Base-by-base conservation (phyloP, 495 filamentous ascomycete species). In the Penicillium roqueforti region DNA sequence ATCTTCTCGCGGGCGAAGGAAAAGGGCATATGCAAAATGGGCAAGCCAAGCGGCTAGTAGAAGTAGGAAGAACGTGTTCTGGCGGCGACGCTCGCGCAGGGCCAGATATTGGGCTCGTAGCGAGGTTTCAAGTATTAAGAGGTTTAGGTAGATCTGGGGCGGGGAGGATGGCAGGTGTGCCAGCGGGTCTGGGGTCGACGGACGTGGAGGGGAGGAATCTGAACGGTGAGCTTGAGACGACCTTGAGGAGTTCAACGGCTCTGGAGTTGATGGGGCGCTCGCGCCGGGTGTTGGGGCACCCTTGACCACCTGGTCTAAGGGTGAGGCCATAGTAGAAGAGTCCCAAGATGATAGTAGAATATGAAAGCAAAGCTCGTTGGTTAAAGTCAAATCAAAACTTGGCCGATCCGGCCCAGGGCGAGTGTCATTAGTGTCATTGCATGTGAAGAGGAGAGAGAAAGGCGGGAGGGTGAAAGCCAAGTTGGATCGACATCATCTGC, bases 141-240 rank as follows among this genome's bases (percentile, higher is more conserved):
- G 87, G 68, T 99, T 99, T 60, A 97, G 82, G 75, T 97, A 99
- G 62, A 97, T 96, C 74, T 97, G 95, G n/a, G 89, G 89, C 66
- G 88, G 92, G 26, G 92, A 90, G 55, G 87, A 92, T 10, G 93
- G 92, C 26, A 95, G 82, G 37, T 84, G 81, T 51, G 86, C 85
- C 43, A 91, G 77, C 36, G 92, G 92, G 68, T 96, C 88, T 60
- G 70, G 80, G 55, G 68, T 80, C 70, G 72, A 65, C 53, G 65
- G 61, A 47, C 70, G 68, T 51, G 70, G 62, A 42, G 74, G 48
- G 58, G 74, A 65, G 43, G 71, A 66, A 5, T 59, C 58, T 34
- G 69, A 54, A 63, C 70, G 60, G 37, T 56, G 32, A 66, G 72
- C 47, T 69, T 34, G 44, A 23, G 62, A 43, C 18, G 40, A 20